A percentile compares a stretch with the other conserved stretches of the same genome.
phyloP scores from a whole-genome alignment of 768 basidiomycete species.

The Phaeolepiota aurea region DNA sequence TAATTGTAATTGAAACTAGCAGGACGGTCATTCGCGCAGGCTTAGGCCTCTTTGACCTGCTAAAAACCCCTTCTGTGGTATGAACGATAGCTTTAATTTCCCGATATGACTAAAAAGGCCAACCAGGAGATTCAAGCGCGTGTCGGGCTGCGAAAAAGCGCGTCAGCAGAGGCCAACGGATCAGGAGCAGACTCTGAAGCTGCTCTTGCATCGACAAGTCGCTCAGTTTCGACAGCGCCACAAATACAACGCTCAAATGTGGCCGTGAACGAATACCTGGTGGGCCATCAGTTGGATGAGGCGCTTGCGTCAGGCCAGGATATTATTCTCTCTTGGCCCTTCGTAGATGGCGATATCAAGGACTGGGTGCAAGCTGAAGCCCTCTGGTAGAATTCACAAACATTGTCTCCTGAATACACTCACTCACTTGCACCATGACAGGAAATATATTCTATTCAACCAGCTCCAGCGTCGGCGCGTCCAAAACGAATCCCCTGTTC shows the following conservation, averaged over 20 bases:
- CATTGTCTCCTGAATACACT: neutral
- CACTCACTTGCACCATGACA: conserved; percentile 19
- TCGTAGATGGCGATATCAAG: conserved; percentile 59
- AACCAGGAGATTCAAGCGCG: conserved; percentile 70
- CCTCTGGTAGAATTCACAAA: conserved; percentile 63
- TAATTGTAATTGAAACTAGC: conserved; percentile 76
- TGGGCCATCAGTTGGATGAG: conserved; percentile 74
- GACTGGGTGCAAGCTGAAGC: conserved; percentile 88
- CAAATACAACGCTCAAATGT: conserved; percentile 33
- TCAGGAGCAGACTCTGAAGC: conserved; percentile 14
- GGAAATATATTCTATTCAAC: conserved; percentile 80
- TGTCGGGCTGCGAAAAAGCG: conserved; percentile 61
- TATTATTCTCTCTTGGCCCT: conserved; percentile 74
- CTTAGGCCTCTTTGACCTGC: conserved; percentile 71
- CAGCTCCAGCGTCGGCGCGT: conserved; percentile 68
- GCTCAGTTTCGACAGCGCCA: conserved; percentile 35
- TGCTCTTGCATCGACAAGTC: conserved; percentile 35
- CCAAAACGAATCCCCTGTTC: conserved; percentile 82
- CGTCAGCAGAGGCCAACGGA: conserved; percentile 18
- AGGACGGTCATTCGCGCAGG: conserved; percentile 67
- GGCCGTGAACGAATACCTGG: conserved; percentile 72
- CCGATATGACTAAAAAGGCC: neutral
- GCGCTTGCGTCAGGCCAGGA: conserved; percentile 70
- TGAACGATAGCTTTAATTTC: conserved; percentile 17
- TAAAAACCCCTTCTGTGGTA: conserved; percentile 71